Evolutionary conservation across 306 rosid genomes (phyloP).

Genomic region (Castanea crenata): DNA sequence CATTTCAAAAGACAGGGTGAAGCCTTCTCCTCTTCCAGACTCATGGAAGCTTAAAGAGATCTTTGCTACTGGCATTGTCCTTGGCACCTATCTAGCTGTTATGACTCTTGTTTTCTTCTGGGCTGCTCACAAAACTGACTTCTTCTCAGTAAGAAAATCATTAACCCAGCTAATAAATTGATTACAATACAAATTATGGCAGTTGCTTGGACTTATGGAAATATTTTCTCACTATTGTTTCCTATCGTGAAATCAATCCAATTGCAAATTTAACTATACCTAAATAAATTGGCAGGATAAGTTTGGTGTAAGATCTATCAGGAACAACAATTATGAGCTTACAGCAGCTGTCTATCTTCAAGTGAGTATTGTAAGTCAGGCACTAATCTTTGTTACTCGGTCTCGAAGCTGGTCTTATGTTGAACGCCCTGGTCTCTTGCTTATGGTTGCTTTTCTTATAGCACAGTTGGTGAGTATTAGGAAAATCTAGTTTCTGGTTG

Average conservation of each 20-base stretch:
- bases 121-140: constrained; percentile 55
- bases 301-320: constrained; percentile 69
- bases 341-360: constrained; percentile 89
- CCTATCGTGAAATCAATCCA: background rate
- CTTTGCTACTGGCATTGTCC: constrained; percentile 71
- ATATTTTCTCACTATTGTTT: background rate
- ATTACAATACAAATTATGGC: background rate
- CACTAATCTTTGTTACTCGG: constrained; percentile 87
- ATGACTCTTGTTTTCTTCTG: constrained; percentile 93
- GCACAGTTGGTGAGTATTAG: constrained; percentile 70
- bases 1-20: constrained; percentile 86
- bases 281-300: constrained; percentile 40
- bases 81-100: constrained; percentile 79
- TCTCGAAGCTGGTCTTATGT: constrained; percentile 81
- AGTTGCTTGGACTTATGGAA: background rate
- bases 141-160: constrained; percentile 58
- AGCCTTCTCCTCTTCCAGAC: constrained; percentile 91
- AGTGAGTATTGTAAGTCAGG: constrained; percentile 87
- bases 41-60: constrained; percentile 92
- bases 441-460: constrained; percentile 49
- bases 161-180: background rate
- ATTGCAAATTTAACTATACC: background rate
- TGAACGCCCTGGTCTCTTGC: constrained; percentile 80
- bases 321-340: constrained; percentile 39
- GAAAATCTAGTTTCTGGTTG: background rate